Evolutionary conservation across 805 yeast species (phyloP).

Genomic region (Ogataea zsoltii): DNA sequence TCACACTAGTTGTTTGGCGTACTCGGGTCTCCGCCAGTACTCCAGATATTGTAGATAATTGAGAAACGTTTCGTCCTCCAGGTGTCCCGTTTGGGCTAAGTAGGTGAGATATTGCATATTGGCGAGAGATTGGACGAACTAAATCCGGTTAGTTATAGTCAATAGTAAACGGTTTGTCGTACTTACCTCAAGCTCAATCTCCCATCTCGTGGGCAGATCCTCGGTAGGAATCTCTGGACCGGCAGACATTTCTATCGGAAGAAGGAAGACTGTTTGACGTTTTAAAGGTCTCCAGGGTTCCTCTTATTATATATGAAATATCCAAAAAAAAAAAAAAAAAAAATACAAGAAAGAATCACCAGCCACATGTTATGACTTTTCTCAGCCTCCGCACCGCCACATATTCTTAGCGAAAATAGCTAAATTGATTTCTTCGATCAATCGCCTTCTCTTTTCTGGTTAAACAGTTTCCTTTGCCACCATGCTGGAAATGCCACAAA

Average conservation of each 20-base stretch:
- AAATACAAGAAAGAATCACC: neutral
- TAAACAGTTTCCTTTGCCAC: too few species aligned
- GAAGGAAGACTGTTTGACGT: neutral
- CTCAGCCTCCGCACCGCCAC: slow-evolving; percentile 6
- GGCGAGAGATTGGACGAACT: slow-evolving; percentile 89
- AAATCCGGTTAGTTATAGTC: slow-evolving; percentile 5
- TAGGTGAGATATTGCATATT: slow-evolving; percentile 86
- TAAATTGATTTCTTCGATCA: too few species aligned
- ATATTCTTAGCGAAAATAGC: neutral
- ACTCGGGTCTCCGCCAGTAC: slow-evolving; percentile 80
- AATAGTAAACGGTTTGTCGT: neutral
- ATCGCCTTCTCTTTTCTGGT: too few species aligned
- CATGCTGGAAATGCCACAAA: too few species aligned
- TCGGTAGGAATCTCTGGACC: slow-evolving; percentile 13
- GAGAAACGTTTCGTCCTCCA: slow-evolving; percentile 70
- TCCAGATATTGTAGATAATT: slow-evolving; percentile 77
- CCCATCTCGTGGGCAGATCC: slow-evolving; percentile 78
- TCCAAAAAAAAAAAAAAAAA: too few species aligned
- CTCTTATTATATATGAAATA: too few species aligned
- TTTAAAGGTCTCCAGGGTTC: neutral
- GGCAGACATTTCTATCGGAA: neutral
- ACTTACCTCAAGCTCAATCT: slow-evolving; percentile 75
- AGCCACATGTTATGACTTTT: too few species aligned
- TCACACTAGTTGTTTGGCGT: slow-evolving; percentile 64
- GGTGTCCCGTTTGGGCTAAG: slow-evolving; percentile 78